Evolutionary conservation across 2,329 filamentous ascomycete genomes (phyloP), one percentile per base, ranked within the genome.

Genomic region (Pseudohalonectria lignicola): DNA sequence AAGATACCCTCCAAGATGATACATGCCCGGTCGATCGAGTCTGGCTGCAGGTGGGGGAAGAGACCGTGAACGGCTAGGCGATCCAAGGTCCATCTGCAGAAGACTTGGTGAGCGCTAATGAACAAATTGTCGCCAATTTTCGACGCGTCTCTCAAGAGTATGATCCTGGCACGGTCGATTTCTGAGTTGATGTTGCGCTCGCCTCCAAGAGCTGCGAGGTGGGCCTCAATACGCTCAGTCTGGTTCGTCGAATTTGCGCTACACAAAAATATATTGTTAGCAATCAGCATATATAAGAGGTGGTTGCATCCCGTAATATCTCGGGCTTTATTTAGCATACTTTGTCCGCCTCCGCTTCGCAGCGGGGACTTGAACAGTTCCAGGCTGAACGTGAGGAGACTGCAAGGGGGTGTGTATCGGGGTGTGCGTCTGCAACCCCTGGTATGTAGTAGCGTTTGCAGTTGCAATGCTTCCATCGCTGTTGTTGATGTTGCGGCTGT

Each of bases 21-120:
- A 23, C 68, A 61, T 4, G 51, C 59, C 3, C 36, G 37, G 32
- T 63, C 56, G n/a, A 60, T 18, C 2, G 44, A 5, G 41, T 35
- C 3, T 42, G 39, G 26, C 42, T 34, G 32, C 47, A 11, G 21
- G 46, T 33, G 62, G 51, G 2, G 54, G 11, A 66, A 49, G 3
- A 64, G 43, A 11, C 36, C 47, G 13, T 65, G 55, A 4, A 71
- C 49, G 3, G 50, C 43, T 2, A 45, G 37, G 1, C 53, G 57
- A 15, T 61, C 52, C 3, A 57, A 40, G 4, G 65, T 67, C 67
- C 71, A 74, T 16, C 70, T 49, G 49, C 77, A 82, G 52, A 75
- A 79, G 2, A 81, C 42, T 49, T 84, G 79, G 50, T 84, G 80
- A 11, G 83, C 52, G 5, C 69, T 62, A 36, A 86, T 47, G 50